Evolutionary conservation across 805 yeast species (phyloP), one percentile per base, ranked within the genome.

Genomic region (Suhomyces sp.): DNA sequence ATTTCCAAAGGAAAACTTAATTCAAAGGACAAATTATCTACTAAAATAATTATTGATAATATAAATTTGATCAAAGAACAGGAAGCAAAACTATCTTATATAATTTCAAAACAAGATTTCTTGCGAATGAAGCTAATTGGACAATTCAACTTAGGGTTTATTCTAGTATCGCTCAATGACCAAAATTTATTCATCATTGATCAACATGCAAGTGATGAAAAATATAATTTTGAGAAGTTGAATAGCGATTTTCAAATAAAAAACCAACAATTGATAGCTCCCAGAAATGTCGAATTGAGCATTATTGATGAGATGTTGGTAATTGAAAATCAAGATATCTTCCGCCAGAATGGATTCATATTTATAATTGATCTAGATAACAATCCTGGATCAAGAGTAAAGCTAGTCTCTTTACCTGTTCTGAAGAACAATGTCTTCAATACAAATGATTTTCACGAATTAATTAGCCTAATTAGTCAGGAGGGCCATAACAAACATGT

Each of bases 161-260:
- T 93, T n/a, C 54, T 90, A 13, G 93, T 86, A 0, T 72, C 76
- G 2, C 68, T 79, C 33, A 57, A 59, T n/a, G 52, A 55, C 3
- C 54, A 53, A 17, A 88, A 88, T 51, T 49, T 91, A 20, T 90
- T 93, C 50, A 90, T 93, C 21, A 73, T 93, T 31, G 99, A 93
- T 56, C 99, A 93, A 58, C 99, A 93, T 64, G 98, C 98, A 1
- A 85, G 95, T 46, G 98, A 93, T 63, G 99, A 93, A 52, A 93
- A 90, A 48, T 88, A 52, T 65, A 93, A 93, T 57, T 93, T 87
- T 64, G 98, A 93, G 56, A 68, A 65, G 31, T 60, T 84, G 11
- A 69, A 68, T 2, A 76, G 84, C 0, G 61, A 65, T 0, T 78
- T 90, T 43, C 73, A 77, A 28, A 51, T 64, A 7, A 53, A 45